These are phyloP conservation scores for Aquilaria yunnanensis DNA, from an alignment of 345 rosid species.

Conservation along the genomic window DNA sequence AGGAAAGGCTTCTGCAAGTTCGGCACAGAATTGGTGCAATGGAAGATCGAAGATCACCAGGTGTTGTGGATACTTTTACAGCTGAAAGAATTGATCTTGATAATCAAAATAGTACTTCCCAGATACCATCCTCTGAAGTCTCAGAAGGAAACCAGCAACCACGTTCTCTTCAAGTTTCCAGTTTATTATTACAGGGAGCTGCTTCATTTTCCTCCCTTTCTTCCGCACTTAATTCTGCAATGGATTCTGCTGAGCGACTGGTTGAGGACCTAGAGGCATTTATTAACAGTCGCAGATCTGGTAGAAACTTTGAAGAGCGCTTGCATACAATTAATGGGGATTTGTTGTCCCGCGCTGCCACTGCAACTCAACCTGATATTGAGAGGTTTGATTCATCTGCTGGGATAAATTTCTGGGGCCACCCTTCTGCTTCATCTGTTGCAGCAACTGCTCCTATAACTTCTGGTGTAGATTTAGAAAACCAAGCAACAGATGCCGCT, in stretches of 20 bases:
- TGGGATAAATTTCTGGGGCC: slow-evolving; percentile 14
- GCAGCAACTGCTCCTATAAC: slow-evolving; percentile 16
- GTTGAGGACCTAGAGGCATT: slow-evolving; percentile 29
- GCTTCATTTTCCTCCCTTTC: slow-evolving; percentile 30
- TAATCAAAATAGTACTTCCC: slow-evolving; percentile 3
- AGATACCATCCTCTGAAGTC: slow-evolving; percentile 1
- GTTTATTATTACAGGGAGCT: slow-evolving; percentile 21
- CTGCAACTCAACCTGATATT: slow-evolving; percentile 14
- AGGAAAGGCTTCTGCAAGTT: slow-evolving; percentile 31
- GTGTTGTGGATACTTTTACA: slow-evolving; percentile 15
- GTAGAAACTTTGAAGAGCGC: slow-evolving; percentile 24
- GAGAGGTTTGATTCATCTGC: slow-evolving; percentile 17
- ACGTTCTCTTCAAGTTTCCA: slow-evolving; percentile 23
- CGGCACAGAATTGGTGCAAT: slow-evolving; percentile 28
- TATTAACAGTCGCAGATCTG: slow-evolving; percentile 22
- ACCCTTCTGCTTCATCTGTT: slow-evolving; percentile 11
- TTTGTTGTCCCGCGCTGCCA: slow-evolving; percentile 15
- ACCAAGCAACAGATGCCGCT: slow-evolving; percentile 26
- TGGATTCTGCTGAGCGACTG: slow-evolving; percentile 34
- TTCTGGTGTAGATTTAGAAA: slow-evolving; percentile 10
- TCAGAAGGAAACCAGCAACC: slow-evolving; percentile 10
- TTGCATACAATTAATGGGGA: slow-evolving; percentile 18
- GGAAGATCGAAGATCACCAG: slow-evolving; percentile 21
- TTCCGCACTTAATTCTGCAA: slow-evolving; percentile 30
- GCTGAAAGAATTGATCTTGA: slow-evolving; percentile 15